Conservation (phyloP, 176 grass and related monocot species). For the Ensete glaucum region DNA sequence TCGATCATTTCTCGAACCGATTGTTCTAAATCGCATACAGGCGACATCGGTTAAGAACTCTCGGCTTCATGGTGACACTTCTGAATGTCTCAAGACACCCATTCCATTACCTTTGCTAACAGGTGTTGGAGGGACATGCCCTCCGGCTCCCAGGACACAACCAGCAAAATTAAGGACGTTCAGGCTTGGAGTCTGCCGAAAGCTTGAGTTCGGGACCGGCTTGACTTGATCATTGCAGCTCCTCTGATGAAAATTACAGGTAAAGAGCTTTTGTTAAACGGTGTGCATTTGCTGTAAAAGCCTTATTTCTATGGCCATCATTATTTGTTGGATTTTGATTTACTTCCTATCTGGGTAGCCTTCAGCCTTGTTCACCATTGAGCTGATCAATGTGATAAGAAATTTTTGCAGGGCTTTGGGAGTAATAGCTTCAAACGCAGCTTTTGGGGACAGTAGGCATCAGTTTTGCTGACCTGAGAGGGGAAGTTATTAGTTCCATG, state of each 20-base stretch:
- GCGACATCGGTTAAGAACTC: slow-evolving; percentile 11
- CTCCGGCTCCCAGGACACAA: slow-evolving; percentile 33
- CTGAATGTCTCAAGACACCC: slow-evolving; percentile 35
- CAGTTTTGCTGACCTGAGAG: background rate
- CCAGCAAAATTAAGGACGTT: slow-evolving; percentile 26
- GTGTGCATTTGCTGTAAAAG: background rate
- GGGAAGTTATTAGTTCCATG: background rate
- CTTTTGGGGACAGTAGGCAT: background rate
- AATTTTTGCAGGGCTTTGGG: background rate
- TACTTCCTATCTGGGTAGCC: background rate
- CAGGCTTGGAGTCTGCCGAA: slow-evolving; percentile 37
- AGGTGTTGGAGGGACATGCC: slow-evolving; percentile 48
- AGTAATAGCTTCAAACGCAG: background rate
- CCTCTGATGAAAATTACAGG: background rate
- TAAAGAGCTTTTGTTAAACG: background rate
- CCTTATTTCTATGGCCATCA: background rate
- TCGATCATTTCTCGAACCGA: slow-evolving; percentile 37
- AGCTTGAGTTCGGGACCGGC: too few relatives aligned
- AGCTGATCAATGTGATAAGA: background rate
- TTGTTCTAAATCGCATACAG: slow-evolving; percentile 28
- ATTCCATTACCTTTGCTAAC: slow-evolving; percentile 29
- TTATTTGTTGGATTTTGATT: background rate
- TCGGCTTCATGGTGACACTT: slow-evolving; percentile 2
- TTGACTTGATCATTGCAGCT: background rate
- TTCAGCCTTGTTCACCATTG: background rate